Base-by-base conservation (phyloP, 257 asterid genomes). In the Lantana camara region DNA sequence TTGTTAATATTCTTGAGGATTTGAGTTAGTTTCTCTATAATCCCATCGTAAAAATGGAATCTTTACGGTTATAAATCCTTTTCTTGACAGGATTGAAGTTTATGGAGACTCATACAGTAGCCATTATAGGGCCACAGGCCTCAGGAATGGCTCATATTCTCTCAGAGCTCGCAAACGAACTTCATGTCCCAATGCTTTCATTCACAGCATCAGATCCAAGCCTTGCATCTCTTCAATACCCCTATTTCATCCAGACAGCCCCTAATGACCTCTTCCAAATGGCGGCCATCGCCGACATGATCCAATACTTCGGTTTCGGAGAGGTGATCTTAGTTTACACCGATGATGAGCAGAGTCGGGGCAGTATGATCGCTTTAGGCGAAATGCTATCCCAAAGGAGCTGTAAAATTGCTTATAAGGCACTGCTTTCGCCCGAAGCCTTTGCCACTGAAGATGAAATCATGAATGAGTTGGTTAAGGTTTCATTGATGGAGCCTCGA, bases 121-220 rank as follows among this genome's bases (percentile, higher is more conserved):
- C 79, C 54, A 47, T 73, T 3, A 49, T 67, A 0, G 79, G 79
- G 3, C 74, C 79, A 11, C 79, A 73, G 57, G 8, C 63, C 29
- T 67, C 79, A 16, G 67, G 57, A 20, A 56, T 55, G 54, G 79
- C 74, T 47, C 79, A 68, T 59, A 23, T 58, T 20, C 61, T 68
- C 14, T 76, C 81, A 21, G 67, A 60, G 46, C 58, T 76, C 3
- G 63, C 65, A 15, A 76, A 76, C 42, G 77, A 71, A 44, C 77
- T 76, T 23, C 81, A 71, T 14, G 68, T 71, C 38, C 81, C 81
- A 1, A 60, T 71, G 67, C 46, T 66, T 17, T 73, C 77, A 2
- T 72, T 66, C 14, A 66, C 68, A 8, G 73, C 77, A 10, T 13
- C 59, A 27, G 73, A 72, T 54, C 77, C 73, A 3, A 59, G 57